A percentile compares a stretch with the other conserved stretches of the same genome.
These are phyloP conservation scores for Sporothrix mexicana DNA, from an alignment of 2,329 filamentous ascomycete genomes.

Conservation along the genomic window DNA sequence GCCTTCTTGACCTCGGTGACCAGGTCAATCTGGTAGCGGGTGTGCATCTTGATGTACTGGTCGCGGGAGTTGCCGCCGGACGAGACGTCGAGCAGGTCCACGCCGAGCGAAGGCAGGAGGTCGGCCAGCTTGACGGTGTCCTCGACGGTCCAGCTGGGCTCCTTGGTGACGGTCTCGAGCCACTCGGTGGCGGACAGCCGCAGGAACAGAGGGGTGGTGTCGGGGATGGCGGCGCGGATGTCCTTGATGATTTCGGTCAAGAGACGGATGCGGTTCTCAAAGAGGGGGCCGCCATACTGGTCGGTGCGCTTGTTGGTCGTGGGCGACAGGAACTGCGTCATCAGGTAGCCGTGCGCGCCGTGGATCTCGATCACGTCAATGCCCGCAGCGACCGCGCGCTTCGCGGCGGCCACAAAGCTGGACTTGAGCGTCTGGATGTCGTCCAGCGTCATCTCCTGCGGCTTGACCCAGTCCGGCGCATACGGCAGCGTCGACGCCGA, in stretches of 20 bases:
- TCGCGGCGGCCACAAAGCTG: constrained; percentile 64
- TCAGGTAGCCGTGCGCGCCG: constrained; percentile 69
- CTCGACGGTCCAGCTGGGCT: constrained; percentile 69
- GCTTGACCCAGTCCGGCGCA: constrained; percentile 63
- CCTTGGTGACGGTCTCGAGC: constrained; percentile 54
- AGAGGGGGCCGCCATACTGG: constrained; percentile 68
- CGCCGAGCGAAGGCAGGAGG: constrained; percentile 71
- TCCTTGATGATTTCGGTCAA: constrained; percentile 60
- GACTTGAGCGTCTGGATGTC: constrained; percentile 71
- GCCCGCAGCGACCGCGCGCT: constrained; percentile 69
- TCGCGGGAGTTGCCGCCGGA: constrained; percentile 71
- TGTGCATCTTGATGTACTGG: constrained; percentile 65
- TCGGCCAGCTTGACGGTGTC: constrained; percentile 71
- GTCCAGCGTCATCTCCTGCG: constrained; percentile 69
- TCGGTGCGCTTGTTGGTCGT: constrained; percentile 66
- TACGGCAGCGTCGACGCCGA: constrained; percentile 62
- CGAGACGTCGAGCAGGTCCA: constrained; percentile 85
- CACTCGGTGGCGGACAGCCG: constrained; percentile 68
- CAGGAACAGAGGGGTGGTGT: constrained; percentile 61
- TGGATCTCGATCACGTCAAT: constrained; percentile 77
- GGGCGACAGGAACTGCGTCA: constrained; percentile 68
- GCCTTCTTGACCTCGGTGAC: constrained; percentile 74
- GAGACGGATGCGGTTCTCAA: constrained; percentile 70
- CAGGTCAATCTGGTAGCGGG: constrained; percentile 76
- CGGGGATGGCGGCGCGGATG: constrained; percentile 59